A percentile compares a stretch with the other conserved stretches of the same genome.
phyloP scores from a whole-genome alignment of 768 basidiomycete species.

The Tricholomella constricta region DNA sequence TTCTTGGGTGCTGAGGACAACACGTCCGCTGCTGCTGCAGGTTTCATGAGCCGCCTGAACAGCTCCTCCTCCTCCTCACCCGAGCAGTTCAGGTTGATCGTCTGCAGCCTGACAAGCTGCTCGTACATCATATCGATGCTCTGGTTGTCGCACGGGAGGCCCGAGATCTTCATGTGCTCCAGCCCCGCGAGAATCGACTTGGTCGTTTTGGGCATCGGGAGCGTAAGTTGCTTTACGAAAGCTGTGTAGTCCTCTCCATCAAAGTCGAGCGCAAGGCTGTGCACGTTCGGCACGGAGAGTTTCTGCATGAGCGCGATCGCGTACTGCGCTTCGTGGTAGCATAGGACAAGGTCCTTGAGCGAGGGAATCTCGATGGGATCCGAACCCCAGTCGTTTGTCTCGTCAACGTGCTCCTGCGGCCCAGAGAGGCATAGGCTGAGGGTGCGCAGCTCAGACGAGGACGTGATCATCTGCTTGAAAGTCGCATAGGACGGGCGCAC shows the following conservation, averaged over 20 bases:
- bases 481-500: constrained; percentile 61
- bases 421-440: constrained; percentile 62
- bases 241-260: constrained; percentile 55
- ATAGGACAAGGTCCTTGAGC: constrained; percentile 38
- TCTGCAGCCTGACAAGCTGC: constrained; percentile 48
- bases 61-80: constrained; percentile 32
- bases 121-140: constrained; percentile 41
- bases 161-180: constrained; percentile 52
- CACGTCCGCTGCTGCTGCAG: not conserved
- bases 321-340: constrained; percentile 41
- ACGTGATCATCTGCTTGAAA: constrained; percentile 52
- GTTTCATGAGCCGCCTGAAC: constrained; percentile 27
- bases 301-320: constrained; percentile 39
- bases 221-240: constrained; percentile 46
- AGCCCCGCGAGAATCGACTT: constrained; percentile 51
- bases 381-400: constrained; percentile 35
- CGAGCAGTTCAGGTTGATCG: constrained; percentile 38
- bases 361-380: constrained; percentile 41
- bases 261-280: constrained; percentile 54
- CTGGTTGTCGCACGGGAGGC: constrained; percentile 43
- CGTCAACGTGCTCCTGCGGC: constrained; percentile 43
- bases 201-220: constrained; percentile 36
- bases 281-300: constrained; percentile 41
- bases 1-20: constrained; percentile 18
- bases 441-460: constrained; percentile 53